Evolutionary conservation across 768 basidiomycete species (phyloP), one percentile per base, ranked within the genome.

Genomic region (Cystobasidium tubakii): DNA sequence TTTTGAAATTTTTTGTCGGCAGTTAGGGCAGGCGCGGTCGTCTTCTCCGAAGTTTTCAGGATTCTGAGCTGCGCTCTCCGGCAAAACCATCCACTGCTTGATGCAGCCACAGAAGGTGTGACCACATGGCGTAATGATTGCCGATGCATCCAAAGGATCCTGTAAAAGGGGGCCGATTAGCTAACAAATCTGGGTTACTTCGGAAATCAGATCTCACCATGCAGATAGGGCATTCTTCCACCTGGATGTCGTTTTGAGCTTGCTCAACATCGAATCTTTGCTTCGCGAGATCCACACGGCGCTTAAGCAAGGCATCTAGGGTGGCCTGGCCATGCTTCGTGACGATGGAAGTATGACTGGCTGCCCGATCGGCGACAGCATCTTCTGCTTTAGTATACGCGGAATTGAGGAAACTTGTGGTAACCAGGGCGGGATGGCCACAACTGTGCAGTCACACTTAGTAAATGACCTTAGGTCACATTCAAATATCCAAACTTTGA

Each of bases 151-250:
- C 57, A 60, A 21, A 31, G 57, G 46, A 50, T 50, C 46, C 46
- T 50, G 39, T 39, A 39, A 6, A 39, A 39, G 6, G 6, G 7
- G 39, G 6, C 6, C 15, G 39, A 15, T 39, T 39, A 15, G n/a
- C n/a, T n/a, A n/a, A n/a, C n/a, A n/a, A n/a, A n/a, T n/a, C n/a
- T n/a, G n/a, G n/a, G n/a, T n/a, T n/a, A n/a, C n/a, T n/a, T 21
- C 46, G n/a, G n/a, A 3, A n/a, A 50, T 9, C 9, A 50, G 46
- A n/a, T 7, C 46, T 29, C 6, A 29, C 57, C 57, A 60, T 60
- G 57, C 57, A 60, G 27, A 60, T 60, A 6, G 57, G 57, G 33
- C 57, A 60, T 29, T 60, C 57, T 34, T 60, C 57, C 57, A 60
- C 13, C 15, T 60, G 25, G 7, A 60, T 21, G 21, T 60, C 57